Evolutionary conservation across 2,329 filamentous ascomycete species (phyloP).

Genomic region (Phyllosticta capitalensis): DNA sequence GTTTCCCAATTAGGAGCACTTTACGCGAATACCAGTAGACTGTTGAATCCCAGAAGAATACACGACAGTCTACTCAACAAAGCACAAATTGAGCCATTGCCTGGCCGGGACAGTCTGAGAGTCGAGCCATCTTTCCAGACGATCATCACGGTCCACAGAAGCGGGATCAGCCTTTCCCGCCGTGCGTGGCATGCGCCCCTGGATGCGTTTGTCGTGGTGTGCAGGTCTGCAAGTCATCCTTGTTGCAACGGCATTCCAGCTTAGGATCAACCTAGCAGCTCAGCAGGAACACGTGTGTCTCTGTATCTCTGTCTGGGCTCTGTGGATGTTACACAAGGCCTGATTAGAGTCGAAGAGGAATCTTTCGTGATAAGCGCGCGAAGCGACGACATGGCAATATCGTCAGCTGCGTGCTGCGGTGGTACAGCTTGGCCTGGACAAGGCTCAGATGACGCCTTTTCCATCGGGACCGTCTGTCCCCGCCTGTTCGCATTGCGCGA

Average conservation of each 20-base stretch:
- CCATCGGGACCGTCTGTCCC: neutral
- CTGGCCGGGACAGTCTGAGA: neutral
- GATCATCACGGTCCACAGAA: neutral
- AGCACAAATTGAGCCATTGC: neutral
- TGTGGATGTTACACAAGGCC: neutral
- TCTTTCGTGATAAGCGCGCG: conserved; percentile 5
- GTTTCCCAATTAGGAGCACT: too few species aligned
- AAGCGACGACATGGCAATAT: conserved; percentile 1
- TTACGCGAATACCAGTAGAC: too few species aligned
- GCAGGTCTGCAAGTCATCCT: neutral
- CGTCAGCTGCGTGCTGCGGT: conserved; percentile 11
- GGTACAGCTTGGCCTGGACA: neutral
- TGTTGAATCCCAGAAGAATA: too few species aligned
- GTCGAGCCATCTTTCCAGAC: neutral
- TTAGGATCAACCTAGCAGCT: neutral
- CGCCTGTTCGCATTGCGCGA: neutral
- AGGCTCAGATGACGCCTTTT: neutral
- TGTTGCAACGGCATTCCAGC: neutral
- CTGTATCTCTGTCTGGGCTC: neutral
- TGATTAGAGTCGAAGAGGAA: neutral
- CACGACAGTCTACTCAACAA: neutral
- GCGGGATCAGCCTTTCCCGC: neutral
- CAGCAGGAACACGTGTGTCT: neutral
- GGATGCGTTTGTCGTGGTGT: neutral
- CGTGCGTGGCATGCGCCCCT: neutral